Evolutionary conservation across 2,329 filamentous ascomycete species (phyloP), one percentile per base, ranked within the genome.

Genomic region (Pezicula rhizophila): DNA sequence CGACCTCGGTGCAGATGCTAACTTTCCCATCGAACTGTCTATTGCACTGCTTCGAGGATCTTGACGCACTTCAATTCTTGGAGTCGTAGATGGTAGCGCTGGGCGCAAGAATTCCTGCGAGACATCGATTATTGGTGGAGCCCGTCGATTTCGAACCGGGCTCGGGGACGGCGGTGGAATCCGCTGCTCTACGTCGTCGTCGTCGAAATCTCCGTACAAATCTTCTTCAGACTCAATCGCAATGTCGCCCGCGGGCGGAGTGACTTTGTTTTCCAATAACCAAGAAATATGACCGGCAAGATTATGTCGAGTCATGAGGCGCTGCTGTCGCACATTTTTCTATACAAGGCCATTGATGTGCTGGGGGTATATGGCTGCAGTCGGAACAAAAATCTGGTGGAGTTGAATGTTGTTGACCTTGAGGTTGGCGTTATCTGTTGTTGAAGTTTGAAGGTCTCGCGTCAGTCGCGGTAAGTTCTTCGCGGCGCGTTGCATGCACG

Each of bases 231-330:
- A 45, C 7, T 26, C 28, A 25, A 37, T 49, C 17, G 45, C 47
- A 41, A 51, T 48, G 46, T 51, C 51, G 46, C 46, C 48, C 48
- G 46, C 52, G 25, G 58, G 53, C 33, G 54, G 53, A 57, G 55
- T 55, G 46, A 60, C 54, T 57, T 58, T 50, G 45, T 53, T 53
- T 38, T 57, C 55, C 45, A 64, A 56, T 47, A 66, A 59, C 63
- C 63, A 66, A 49, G 61, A 58, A 51, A 65, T 60, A 46, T 66
- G 63, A 55, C 38, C 47, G 52, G 57, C 53, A 38, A 66, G 59
- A 55, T 66, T 66, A 55, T 66, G 57, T 51, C 59, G 57, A 64
- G 63, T 66, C 63, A 66, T 66, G 55, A 56, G 60, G 60, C 52
- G 47, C 48, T 50, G 46, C 23, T 54, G 50, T 43, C 41, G 48